phyloP scores from a whole-genome alignment of 2,329 filamentous ascomycete genomes.

The Pleoardoris graminearum region DNA sequence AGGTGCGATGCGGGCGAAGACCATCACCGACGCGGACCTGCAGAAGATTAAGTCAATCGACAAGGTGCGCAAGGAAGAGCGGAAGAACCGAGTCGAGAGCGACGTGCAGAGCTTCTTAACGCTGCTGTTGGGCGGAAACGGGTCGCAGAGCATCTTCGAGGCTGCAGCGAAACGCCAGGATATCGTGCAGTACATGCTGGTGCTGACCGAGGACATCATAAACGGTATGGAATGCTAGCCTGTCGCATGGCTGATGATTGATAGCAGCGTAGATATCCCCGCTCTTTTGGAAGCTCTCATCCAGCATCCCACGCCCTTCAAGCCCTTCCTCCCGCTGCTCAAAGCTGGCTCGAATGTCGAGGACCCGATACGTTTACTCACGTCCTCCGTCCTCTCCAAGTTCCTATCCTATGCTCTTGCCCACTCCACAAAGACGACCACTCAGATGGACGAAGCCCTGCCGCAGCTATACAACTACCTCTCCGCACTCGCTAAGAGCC shows the following conservation, averaged over 20 bases:
- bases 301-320: constrained; percentile 68
- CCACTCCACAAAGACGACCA: constrained; percentile 61
- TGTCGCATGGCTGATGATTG: constrained; percentile 14
- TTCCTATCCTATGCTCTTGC: constrained; percentile 70
- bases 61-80: constrained; percentile 90
- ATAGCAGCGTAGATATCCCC: constrained; percentile 67
- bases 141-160: constrained; percentile 77
- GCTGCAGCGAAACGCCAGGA: constrained; percentile 78
- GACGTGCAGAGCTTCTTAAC: constrained; percentile 79
- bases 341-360: constrained; percentile 81
- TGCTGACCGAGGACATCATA: constrained; percentile 83
- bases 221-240: constrained; percentile 61
- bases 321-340: constrained; percentile 82
- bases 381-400: constrained; percentile 81
- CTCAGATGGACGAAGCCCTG: constrained; percentile 73
- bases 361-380: constrained; percentile 86
- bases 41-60: constrained; percentile 96
- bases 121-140: constrained; percentile 72
- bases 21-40: constrained; percentile 90
- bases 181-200: constrained; percentile 92
- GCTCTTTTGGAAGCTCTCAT: constrained; percentile 76
- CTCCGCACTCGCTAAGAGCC: constrained; percentile 77
- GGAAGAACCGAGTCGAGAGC: constrained; percentile 77
- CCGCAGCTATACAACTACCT: constrained; percentile 85
- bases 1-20: constrained; percentile 88